Conservation (phyloP, 1,284 basidiomycete genomes). For the Heimioporus punctisporus region DNA sequence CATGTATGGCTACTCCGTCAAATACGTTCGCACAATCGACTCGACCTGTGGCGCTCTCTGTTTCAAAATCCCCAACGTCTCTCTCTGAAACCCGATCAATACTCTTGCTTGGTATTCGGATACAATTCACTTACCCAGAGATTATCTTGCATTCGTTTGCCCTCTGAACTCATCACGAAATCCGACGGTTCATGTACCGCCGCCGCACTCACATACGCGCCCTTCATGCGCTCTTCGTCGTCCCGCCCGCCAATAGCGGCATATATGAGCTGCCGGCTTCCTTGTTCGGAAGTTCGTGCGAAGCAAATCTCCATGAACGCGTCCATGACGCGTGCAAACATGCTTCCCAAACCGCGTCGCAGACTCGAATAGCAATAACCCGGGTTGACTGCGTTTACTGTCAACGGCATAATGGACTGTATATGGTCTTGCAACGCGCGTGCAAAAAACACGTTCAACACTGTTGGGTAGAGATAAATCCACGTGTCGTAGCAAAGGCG, state of each 20-base stretch:
- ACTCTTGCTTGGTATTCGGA: too few relatives aligned
- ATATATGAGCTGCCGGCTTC: constrained; percentile 37
- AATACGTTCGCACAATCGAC: constrained; percentile 11
- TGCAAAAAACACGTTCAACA: constrained; percentile 29
- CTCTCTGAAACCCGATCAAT: constrained; percentile 19
- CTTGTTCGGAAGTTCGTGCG: constrained; percentile 34
- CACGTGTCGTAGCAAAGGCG: not conserved
- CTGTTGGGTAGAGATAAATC: constrained; percentile 2
- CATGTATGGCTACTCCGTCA: too few relatives aligned
- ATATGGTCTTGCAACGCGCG: constrained; percentile 25
- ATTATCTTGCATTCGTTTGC: constrained; percentile 39
- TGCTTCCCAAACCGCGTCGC: constrained; percentile 20
- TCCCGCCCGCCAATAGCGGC: constrained; percentile 27
- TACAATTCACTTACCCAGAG: constrained; percentile 40
- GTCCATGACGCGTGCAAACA: constrained; percentile 4
- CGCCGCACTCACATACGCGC: constrained; percentile 35
- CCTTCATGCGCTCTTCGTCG: constrained; percentile 37
- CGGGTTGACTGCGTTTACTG: constrained; percentile 44
- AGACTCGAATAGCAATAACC: constrained; percentile 51
- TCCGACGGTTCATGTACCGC: constrained; percentile 43
- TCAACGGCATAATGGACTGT: constrained; percentile 21
- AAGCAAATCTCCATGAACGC: constrained; percentile 13
- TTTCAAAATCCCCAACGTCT: constrained; percentile 33
- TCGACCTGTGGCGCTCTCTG: constrained; percentile 9
- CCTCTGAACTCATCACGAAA: constrained; percentile 44